These are phyloP conservation scores for Pisolithus tinctorius DNA, from an alignment of 768 basidiomycete species.

Conservation along the genomic window DNA sequence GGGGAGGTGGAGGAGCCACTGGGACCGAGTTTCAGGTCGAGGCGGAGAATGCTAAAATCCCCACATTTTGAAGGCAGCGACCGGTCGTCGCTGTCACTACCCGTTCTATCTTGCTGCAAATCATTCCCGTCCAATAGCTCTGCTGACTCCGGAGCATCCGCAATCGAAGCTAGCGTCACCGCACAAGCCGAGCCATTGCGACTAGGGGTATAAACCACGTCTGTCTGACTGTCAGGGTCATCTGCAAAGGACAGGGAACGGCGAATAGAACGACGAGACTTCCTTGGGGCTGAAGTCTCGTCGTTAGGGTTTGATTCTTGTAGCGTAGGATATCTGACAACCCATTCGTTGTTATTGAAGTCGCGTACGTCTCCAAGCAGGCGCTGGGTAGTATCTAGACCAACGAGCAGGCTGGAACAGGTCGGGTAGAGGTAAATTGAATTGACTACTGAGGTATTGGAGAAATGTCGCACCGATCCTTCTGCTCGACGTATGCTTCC, in stretches of 20 bases:
- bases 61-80: constrained; percentile 37
- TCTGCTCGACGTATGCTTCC: constrained; percentile 67
- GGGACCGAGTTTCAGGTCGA: constrained; percentile 88
- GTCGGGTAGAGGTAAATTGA: background rate
- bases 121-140: constrained; percentile 12
- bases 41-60: constrained; percentile 82
- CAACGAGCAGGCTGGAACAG: constrained; percentile 46
- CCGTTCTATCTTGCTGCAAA: constrained; percentile 14
- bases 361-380: constrained; percentile 64
- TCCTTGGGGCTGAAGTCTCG: constrained; percentile 17
- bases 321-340: constrained; percentile 81
- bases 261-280: constrained; percentile 38
- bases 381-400: constrained; percentile 64
- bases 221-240: constrained; percentile 60
- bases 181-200: constrained; percentile 49
- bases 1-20: constrained; percentile 56
- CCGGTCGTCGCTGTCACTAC: constrained; percentile 24
- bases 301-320: constrained; percentile 34
- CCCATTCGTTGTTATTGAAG: constrained; percentile 86
- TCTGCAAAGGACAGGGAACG: constrained; percentile 83
- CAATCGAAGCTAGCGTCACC: constrained; percentile 48
- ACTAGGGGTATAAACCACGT: constrained; percentile 53
- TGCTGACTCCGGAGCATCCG: constrained; percentile 37
- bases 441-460: background rate
- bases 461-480: constrained; percentile 53